Base-by-base conservation (phyloP, 805 yeast species). In the Candida endomychidarum region DNA sequence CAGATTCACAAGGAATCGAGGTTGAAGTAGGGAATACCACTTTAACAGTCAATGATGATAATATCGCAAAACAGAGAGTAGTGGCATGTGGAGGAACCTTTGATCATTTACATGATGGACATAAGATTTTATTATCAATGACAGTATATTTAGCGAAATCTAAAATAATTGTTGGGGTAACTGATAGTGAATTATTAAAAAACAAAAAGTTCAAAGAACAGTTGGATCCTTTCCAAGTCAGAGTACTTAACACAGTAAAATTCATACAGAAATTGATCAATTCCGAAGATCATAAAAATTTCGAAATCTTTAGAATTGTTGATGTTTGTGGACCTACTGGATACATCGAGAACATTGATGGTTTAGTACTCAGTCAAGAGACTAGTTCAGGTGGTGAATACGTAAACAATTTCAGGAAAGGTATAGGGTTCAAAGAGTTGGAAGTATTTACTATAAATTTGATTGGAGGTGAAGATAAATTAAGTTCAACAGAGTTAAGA, bases 301-400 rank as follows among this genome's bases (percentile, higher is more conserved):
- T 79, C 8, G 78, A 80, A 20, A 64, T 83, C 2, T 75, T 74
- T 37, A 78, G 83, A 47, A 81, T 93, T 33, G 74, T 80, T 44
- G 98, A 93, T 57, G 75, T 90, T 0, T 89, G 95, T 62, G 99
- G 99, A 0, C 99, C 98, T 3, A 89, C 99, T 0, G 96, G 88
- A 0, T 72, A 75, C 9, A 72, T 84, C 2, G 70, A 72, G 10
- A 81, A 80, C 35, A 86, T 93, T 27, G 86, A 90, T 49, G 83
- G 89, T 0, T 70, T 93, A 28, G 80, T 91, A 0, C 79, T 93
- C 3, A 86, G 96, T 48, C 70, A 78, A 31, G 99, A 93, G 53
- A 83, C 97, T 0, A 61, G 70, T 0, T 57, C 71, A 8, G 98
- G 98, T 2, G 98, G 86, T 0, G 75, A 65, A 0, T 68, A 70